phyloP scores from a whole-genome alignment of 2,329 filamentous ascomycete genomes.

The Calonectria pauciramosa region DNA sequence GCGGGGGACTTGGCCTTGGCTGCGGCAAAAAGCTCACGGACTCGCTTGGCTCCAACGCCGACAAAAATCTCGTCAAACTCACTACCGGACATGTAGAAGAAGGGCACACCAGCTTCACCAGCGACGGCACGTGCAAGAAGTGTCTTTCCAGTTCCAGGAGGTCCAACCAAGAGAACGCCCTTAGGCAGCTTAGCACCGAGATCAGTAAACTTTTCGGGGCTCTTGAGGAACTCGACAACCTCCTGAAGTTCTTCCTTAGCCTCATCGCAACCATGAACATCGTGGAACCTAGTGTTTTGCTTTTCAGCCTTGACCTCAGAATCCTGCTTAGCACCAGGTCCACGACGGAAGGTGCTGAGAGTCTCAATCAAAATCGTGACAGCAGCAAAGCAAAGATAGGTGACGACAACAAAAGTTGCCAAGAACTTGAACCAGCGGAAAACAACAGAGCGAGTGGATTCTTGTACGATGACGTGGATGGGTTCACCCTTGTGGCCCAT shows the following conservation, averaged over 20 bases:
- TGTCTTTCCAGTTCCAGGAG: conserved; percentile 97
- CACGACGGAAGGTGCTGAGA: conserved; percentile 82
- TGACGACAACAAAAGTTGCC: conserved; percentile 81
- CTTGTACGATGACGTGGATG: conserved; percentile 96
- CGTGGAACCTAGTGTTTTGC: conserved; percentile 90
- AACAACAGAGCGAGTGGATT: conserved; percentile 81
- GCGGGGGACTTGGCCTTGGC: conserved; percentile 89
- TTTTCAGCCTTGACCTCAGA: conserved; percentile 93
- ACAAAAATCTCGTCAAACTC: conserved; percentile 99
- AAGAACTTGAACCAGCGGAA: conserved; percentile 96
- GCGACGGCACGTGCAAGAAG: conserved; percentile 95
- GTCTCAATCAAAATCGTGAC: conserved; percentile 88
- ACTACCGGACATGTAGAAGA: conserved; percentile 99
- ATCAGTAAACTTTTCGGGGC: conserved; percentile 92
- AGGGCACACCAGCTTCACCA: conserved; percentile 96
- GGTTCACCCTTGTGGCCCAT: conserved; percentile 84
- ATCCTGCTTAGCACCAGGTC: conserved; percentile 76
- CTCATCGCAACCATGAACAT: conserved; percentile 98
- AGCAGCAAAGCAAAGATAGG: conserved; percentile 83
- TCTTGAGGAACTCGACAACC: conserved; percentile 94
- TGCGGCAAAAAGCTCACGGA: conserved; percentile 89
- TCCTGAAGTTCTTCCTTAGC: conserved; percentile 98
- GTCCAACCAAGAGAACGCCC: conserved; percentile 93
- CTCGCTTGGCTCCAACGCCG: conserved; percentile 95
- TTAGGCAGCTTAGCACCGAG: conserved; percentile 97